Base-by-base conservation (phyloP, 768 basidiomycete species). In the Tylopilus sp. region DNA sequence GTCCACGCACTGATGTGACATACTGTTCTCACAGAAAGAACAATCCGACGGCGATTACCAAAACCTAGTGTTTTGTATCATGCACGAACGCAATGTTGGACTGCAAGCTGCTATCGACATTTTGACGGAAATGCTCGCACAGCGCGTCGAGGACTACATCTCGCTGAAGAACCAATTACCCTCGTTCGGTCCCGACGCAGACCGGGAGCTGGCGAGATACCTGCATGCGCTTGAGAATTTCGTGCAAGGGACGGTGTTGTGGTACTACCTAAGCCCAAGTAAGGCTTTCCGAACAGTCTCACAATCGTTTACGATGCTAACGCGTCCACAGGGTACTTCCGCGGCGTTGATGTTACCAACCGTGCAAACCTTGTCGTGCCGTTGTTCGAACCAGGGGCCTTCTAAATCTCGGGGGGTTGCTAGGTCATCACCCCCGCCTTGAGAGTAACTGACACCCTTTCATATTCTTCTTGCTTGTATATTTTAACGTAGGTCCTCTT, bases 231-330 rank as follows among this genome's bases (percentile, higher is more conserved):
- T 72, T 13, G 71, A 72, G 48, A 70, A 72, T 52, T 72, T 73
- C 40, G 66, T 67, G 1, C 71, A 72, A 44, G 71, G 71, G 17
- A 72, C 71, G 10, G 69, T 73, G 15, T 33, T 72, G 47, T 72
- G 71, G 71, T 72, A 72, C 52, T 73, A 72, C 40, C 62, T 72
- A 15, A 72, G 71, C 51, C 71, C 71, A 26, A 67, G 71, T 72
- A 54, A 59, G 71, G 21, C 7, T 3, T 25, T 49, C 49, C 28
- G 13, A n/a, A 12, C 17, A 4, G 28, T 40, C 44, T 22, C 38
- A 26, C 48, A 20, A 20, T 48, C 36, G 20, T 48, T 44, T 26
- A 9, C 25, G 52, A 50, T 10, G 50, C 56, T 64, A 39, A 69
- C 43, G 9, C 3, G 4, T n/a, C 18, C 36, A 18, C 25, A 17